These are phyloP conservation scores for Ustilago loliicola DNA, from an alignment of 1,284 basidiomycete genomes.

Conservation along the genomic window DNA sequence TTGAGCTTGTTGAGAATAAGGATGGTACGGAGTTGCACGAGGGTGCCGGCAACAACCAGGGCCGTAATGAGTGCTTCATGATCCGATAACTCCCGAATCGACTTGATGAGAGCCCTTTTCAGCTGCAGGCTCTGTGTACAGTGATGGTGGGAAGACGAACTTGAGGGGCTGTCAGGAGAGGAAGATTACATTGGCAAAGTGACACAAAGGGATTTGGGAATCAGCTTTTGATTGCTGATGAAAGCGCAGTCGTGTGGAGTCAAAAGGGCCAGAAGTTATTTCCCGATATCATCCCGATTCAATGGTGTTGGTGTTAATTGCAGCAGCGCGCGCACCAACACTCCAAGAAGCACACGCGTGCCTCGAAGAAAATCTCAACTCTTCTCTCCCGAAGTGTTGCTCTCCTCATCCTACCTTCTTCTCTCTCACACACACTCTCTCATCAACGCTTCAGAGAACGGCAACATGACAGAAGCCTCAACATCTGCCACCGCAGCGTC, in stretches of 20 bases:
- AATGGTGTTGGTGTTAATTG: conserved; percentile 25
- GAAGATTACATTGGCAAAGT: background rate
- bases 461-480: conserved; percentile 22
- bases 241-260: background rate
- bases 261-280: background rate
- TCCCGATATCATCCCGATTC: conserved; percentile 11
- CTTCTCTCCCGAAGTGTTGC: conserved; percentile 10
- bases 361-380: background rate
- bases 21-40: background rate
- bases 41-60: background rate
- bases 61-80: conserved; percentile 33
- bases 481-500: conserved; percentile 11
- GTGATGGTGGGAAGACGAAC: too few relatives aligned
- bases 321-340: conserved; percentile 13
- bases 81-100: too few relatives aligned
- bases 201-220: background rate
- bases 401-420: conserved; percentile 7
- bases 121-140: too few relatives aligned
- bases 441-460: conserved; percentile 1
- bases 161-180: background rate
- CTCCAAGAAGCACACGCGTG: conserved; percentile 1
- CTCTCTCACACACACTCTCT: background rate
- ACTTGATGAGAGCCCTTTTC: background rate
- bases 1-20: background rate
- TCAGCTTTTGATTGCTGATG: background rate